Evolutionary conservation across 1,139 yeast genomes (phyloP).

Genomic region (Arxiozyma telluris): DNA sequence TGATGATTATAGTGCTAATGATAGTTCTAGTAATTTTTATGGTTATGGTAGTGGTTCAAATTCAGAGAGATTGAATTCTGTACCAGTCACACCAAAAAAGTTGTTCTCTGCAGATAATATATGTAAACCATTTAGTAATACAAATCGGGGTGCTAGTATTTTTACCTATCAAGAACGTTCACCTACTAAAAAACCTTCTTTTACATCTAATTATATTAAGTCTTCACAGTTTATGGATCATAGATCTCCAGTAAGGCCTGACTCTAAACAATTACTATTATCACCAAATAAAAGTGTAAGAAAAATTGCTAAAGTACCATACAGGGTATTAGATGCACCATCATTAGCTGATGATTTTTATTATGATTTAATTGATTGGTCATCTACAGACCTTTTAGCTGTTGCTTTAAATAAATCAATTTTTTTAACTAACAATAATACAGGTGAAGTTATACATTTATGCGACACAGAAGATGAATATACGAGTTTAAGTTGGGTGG

Average conservation of each 20-base stretch:
- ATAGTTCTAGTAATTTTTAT: neutral
- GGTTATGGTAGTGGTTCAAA: conserved; percentile 8
- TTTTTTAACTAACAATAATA: conserved; percentile 82
- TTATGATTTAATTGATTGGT: conserved; percentile 91
- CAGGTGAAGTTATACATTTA: conserved; percentile 75
- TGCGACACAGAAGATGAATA: conserved; percentile 37
- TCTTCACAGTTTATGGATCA: conserved; percentile 52
- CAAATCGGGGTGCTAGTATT: conserved; percentile 41
- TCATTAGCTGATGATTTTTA: conserved; percentile 91
- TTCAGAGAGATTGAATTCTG: conserved; percentile 14
- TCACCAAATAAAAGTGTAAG: conserved; percentile 79
- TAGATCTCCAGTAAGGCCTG: conserved; percentile 80
- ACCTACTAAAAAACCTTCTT: conserved; percentile 42
- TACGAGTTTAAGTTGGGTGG: conserved; percentile 86
- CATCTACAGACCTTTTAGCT: conserved; percentile 76
- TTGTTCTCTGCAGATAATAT: conserved; percentile 17
- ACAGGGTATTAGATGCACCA: conserved; percentile 92
- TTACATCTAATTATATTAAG: conserved; percentile 48
- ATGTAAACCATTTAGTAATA: conserved; percentile 42
- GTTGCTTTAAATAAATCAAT: conserved; percentile 87
- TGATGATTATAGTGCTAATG: neutral
- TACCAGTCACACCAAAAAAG: conserved; percentile 35
- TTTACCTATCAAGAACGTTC: conserved; percentile 67
- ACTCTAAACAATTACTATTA: conserved; percentile 66
- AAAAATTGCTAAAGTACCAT: conserved; percentile 76